These are phyloP conservation scores for Xylaria castorea DNA, from an alignment of 495 filamentous ascomycete genomes.

Conservation along the genomic window DNA sequence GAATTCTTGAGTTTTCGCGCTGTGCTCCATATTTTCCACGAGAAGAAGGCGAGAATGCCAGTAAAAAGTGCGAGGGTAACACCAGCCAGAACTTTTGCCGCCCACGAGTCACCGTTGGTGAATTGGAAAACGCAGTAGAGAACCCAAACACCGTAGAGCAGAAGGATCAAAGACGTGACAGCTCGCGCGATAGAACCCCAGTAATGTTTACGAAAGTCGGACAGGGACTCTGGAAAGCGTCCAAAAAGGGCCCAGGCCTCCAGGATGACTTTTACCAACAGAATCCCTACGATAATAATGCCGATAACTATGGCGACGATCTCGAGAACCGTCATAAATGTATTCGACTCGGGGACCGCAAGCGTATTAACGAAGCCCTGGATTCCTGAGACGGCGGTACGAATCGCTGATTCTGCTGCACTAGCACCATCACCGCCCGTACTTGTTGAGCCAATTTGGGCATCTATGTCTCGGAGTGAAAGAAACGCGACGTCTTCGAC, in stretches of 20 bases:
- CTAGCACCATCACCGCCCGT: constrained; percentile 41
- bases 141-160: constrained; percentile 94
- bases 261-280: constrained; percentile 90
- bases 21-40: constrained; percentile 77
- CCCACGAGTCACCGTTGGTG: constrained; percentile 93
- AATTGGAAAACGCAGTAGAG: constrained; percentile 97
- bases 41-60: constrained; percentile 76
- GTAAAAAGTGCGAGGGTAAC: constrained; percentile 85
- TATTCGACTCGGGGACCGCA: constrained; percentile 83
- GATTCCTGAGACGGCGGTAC: constrained; percentile 67
- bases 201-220: constrained; percentile 91
- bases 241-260: constrained; percentile 92
- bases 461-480: constrained; percentile 58
- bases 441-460: constrained; percentile 56
- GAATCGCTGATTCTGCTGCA: constrained; percentile 38
- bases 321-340: constrained; percentile 94
- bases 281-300: constrained; percentile 82
- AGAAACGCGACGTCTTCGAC: constrained; percentile 55
- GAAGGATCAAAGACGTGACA: constrained; percentile 86
- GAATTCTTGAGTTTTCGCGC: constrained; percentile 74
- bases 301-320: constrained; percentile 88
- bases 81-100: constrained; percentile 82
- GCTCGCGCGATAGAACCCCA: constrained; percentile 89
- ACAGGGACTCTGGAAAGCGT: constrained; percentile 80
- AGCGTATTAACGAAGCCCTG: constrained; percentile 78